Conservation (phyloP, 1,284 basidiomycete genomes). For the Apiotrichum domesticum region DNA sequence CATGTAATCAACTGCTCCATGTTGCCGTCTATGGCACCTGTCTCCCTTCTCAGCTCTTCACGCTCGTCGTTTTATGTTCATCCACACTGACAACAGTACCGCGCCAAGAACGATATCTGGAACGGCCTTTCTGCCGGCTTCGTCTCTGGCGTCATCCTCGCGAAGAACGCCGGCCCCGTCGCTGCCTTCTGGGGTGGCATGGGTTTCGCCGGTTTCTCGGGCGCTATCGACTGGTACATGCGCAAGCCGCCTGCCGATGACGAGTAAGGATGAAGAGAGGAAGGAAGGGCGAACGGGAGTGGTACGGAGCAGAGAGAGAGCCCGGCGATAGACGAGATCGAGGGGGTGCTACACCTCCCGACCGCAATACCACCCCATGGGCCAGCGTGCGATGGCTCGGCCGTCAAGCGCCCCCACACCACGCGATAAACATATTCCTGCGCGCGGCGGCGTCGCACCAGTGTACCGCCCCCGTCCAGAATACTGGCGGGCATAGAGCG, state of each 20-base stretch:
- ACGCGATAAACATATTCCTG: too few relatives aligned
- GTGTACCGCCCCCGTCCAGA: too few relatives aligned
- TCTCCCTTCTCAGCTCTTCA: too few relatives aligned
- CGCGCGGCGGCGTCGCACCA: too few relatives aligned
- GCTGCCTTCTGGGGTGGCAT: constrained; percentile 74
- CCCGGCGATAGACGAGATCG: too few relatives aligned
- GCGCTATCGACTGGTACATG: constrained; percentile 78
- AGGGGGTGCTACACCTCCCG: too few relatives aligned
- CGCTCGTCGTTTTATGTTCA: neutral
- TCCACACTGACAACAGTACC: constrained; percentile 58
- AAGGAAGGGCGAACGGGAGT: neutral
- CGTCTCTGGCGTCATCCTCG: constrained; percentile 66
- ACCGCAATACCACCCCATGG: too few relatives aligned
- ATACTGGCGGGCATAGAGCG: neutral
- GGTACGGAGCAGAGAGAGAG: too few relatives aligned
- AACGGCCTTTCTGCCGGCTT: constrained; percentile 57
- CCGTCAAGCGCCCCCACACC: too few relatives aligned
- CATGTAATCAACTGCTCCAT: too few relatives aligned
- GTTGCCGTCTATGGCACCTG: too few relatives aligned
- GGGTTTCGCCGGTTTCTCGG: constrained; percentile 86
- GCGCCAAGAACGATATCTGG: constrained; percentile 88
- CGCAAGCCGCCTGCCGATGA: constrained; percentile 77
- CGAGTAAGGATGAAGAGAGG: constrained; percentile 39
- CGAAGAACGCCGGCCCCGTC: constrained; percentile 74
- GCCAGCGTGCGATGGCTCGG: too few relatives aligned